These are phyloP conservation scores for Porcisia deanei DNA, from an alignment of 208 protist genomes.

Conservation along the genomic window DNA sequence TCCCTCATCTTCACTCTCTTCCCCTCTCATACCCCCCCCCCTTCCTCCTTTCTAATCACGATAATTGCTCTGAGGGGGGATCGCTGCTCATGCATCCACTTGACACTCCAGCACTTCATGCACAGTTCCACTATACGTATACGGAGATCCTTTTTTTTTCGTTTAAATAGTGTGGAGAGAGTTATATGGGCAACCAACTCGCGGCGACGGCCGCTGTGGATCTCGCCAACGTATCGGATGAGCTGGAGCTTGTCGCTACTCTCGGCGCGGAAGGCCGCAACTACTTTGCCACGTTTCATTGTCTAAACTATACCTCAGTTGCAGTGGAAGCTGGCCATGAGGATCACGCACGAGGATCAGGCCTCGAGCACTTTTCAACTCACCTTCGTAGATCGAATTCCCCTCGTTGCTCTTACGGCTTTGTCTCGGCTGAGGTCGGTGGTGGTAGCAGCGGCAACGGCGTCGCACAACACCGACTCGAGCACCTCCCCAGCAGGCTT, in stretches of 20 bases:
- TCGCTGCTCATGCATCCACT: not conserved
- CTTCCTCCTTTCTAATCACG: too few relatives aligned
- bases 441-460: not conserved
- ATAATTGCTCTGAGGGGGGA: too few relatives aligned
- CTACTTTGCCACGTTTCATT: slow-evolving; percentile 76
- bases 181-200: slow-evolving; percentile 80
- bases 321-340: not conserved
- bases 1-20: too few relatives aligned
- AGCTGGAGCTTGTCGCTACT: slow-evolving; percentile 48
- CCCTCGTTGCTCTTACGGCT: slow-evolving; percentile 11
- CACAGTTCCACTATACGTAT: not conserved
- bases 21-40: too few relatives aligned
- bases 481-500: slow-evolving; percentile 10
- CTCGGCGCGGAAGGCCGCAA: slow-evolving; percentile 60
- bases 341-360: not conserved
- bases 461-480: not conserved
- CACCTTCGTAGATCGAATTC: not conserved
- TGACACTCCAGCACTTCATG: not conserved
- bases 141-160: not conserved
- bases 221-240: slow-evolving; percentile 53
- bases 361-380: not conserved
- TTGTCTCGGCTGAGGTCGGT: slow-evolving; percentile 3
- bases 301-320: slow-evolving; percentile 23
- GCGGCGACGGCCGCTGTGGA: slow-evolving; percentile 56
- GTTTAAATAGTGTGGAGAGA: not conserved